These are phyloP conservation scores for Spathaspora girioi DNA, from an alignment of 805 yeast genomes.

Conservation along the genomic window DNA sequence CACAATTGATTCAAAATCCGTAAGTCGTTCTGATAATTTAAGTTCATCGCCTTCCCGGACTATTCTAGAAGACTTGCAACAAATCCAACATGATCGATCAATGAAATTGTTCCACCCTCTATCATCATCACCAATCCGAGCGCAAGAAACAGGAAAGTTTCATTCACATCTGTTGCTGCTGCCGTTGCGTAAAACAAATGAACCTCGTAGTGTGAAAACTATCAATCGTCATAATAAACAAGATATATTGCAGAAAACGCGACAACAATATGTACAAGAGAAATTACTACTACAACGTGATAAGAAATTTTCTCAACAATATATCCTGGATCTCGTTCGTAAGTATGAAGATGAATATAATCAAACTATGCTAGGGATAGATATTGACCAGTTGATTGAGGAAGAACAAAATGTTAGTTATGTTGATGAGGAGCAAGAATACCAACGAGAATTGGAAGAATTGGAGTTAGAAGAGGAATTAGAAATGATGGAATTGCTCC, in stretches of 20 bases:
- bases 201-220: not conserved
- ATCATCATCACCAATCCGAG: constrained; percentile 9
- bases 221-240: constrained; percentile 19
- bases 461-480: constrained; percentile 11
- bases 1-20: not conserved
- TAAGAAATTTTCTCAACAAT: constrained; percentile 15
- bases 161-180: constrained; percentile 1
- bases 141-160: not conserved
- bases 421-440: constrained; percentile 5
- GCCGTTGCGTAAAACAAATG: constrained; percentile 1
- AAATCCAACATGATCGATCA: constrained; percentile 15
- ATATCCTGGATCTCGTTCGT: constrained; percentile 7
- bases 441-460: constrained; percentile 18
- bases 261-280: constrained; percentile 23
- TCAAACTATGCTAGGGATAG: constrained; percentile 9
- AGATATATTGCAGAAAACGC: constrained; percentile 17
- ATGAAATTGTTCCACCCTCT: constrained; percentile 13
- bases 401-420: constrained; percentile 16
- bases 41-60: constrained; percentile 3
- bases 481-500: constrained; percentile 10
- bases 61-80: constrained; percentile 15
- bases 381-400: constrained; percentile 19
- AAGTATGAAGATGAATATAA: constrained; percentile 9
- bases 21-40: not conserved
- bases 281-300: constrained; percentile 15